Conservation (phyloP, 768 basidiomycete species). For the Podaxis sp. region DNA sequence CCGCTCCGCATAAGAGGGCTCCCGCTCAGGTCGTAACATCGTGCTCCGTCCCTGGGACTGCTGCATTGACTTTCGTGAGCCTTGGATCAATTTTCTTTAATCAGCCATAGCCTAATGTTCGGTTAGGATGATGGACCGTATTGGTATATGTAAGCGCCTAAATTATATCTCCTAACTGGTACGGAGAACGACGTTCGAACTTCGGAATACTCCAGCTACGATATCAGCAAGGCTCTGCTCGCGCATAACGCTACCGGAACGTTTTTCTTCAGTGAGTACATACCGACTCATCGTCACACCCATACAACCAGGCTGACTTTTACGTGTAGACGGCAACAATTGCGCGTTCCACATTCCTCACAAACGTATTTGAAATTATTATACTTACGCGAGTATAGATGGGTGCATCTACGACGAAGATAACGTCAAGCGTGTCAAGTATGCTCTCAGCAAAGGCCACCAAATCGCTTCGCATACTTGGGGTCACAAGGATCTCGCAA, state of each 20-base stretch:
- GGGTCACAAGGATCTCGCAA: slow-evolving; percentile 32
- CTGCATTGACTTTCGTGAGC: slow-evolving; percentile 41
- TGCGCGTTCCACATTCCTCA: slow-evolving; percentile 15
- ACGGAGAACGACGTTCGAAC: neutral
- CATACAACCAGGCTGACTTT: too few relatives aligned
- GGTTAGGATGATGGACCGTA: slow-evolving; percentile 44
- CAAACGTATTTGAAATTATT: neutral
- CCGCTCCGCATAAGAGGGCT: slow-evolving; percentile 18
- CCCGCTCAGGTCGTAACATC: slow-evolving; percentile 32
- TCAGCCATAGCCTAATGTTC: neutral
- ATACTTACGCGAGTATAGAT: slow-evolving; percentile 15
- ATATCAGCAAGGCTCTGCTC: slow-evolving; percentile 31
- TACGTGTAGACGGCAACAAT: slow-evolving; percentile 26
- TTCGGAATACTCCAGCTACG: slow-evolving; percentile 25
- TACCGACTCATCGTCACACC: neutral
- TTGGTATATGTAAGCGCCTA: slow-evolving; percentile 29
- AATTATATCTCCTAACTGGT: neutral
- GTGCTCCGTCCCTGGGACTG: slow-evolving; percentile 37
- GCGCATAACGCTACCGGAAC: slow-evolving; percentile 38
- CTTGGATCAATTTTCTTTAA: neutral
- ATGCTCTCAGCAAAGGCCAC: slow-evolving; percentile 37
- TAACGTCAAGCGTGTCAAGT: slow-evolving; percentile 26
- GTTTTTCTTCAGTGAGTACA: slow-evolving; percentile 40
- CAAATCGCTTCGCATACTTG: slow-evolving; percentile 43
- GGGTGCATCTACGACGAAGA: slow-evolving; percentile 33